Base-by-base conservation (phyloP, 2,329 filamentous ascomycete genomes). In the Neurospora sp. region DNA sequence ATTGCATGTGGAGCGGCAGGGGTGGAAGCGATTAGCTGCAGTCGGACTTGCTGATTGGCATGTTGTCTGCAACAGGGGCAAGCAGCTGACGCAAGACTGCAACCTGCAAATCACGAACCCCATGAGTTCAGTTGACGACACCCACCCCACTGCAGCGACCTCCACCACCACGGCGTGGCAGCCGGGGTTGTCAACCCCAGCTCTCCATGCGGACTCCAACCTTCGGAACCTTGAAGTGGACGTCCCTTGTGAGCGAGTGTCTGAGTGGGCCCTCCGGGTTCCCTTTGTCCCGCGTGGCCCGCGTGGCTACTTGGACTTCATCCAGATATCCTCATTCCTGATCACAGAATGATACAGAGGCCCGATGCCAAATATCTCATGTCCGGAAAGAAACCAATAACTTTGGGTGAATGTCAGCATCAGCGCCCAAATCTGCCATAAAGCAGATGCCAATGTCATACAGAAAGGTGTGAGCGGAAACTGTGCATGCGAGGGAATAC, bases 31-130 rank as follows among this genome's bases (percentile, higher is more conserved):
- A 75, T 70, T 57, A 69, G 67, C 71, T 70, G 67, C 66, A 70
- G 69, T 73, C 71, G 71, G 72, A 19, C 73, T 73, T 74, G 17
- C 19, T 71, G 65, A 73, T 75, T 75, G 75, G 75, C 66, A 28
- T 74, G 69, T 71, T 66, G 69, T 33, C 41, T 72, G 72, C 71
- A 71, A 72, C 67, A 70, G 71, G 69, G 72, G 70, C 74, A 79
- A 78, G 76, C 78, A 80, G 78, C 79, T 80, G 79, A 80, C 78
- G 79, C 77, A 76, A 76, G 77, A 75, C 77, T 75, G 71, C 62
- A 74, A 77, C 76, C 77, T 75, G 77, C 79, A 78, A 80, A 81
- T 80, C 78, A 81, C 78, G 71, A 72, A 71, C 69, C 43, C 43
- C 70, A 72, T 70, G 71, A 71, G 67, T 68, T 46, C 67, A 52